Evolutionary conservation across 73 alveolate species (phyloP).

Genomic region (Paramecium octaurelia): DNA sequence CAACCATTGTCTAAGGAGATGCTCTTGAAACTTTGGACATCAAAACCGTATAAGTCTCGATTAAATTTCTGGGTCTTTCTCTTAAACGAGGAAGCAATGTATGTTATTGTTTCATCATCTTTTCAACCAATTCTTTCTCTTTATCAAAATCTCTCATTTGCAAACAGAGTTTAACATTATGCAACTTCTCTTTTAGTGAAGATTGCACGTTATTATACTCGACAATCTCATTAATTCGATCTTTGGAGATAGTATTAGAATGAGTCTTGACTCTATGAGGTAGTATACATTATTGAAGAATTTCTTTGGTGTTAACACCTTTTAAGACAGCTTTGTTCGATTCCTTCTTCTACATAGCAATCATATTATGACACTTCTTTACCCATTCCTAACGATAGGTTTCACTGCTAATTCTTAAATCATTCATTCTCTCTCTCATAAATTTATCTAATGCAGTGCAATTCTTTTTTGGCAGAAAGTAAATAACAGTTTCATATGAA

Average conservation of each 20-base stretch:
- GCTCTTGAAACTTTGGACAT: neutral
- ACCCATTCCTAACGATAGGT: neutral
- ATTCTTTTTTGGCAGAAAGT: neutral
- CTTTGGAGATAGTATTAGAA: neutral
- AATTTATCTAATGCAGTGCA: neutral
- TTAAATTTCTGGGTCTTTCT: conserved; percentile 12
- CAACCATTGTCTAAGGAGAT: neutral
- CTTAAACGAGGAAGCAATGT: conserved; percentile 4
- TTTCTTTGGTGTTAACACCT: neutral
- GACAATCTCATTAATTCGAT: neutral
- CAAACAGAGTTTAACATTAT: conserved; percentile 3
- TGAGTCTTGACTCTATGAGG: neutral
- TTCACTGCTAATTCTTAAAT: neutral
- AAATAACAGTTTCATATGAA: neutral
- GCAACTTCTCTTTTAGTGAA: neutral
- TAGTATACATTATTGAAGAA: neutral
- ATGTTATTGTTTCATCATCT: neutral
- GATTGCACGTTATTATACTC: neutral
- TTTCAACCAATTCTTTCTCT: conserved; percentile 4
- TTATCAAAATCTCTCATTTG: conserved; percentile 49
- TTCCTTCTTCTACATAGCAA: neutral
- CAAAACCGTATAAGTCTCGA: neutral
- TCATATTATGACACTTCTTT: neutral
- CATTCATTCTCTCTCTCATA: neutral
- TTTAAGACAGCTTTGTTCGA: neutral